These are phyloP conservation scores for Singerocomus rubriflavus DNA, from an alignment of 1,284 basidiomycete species.

Conservation along the genomic window DNA sequence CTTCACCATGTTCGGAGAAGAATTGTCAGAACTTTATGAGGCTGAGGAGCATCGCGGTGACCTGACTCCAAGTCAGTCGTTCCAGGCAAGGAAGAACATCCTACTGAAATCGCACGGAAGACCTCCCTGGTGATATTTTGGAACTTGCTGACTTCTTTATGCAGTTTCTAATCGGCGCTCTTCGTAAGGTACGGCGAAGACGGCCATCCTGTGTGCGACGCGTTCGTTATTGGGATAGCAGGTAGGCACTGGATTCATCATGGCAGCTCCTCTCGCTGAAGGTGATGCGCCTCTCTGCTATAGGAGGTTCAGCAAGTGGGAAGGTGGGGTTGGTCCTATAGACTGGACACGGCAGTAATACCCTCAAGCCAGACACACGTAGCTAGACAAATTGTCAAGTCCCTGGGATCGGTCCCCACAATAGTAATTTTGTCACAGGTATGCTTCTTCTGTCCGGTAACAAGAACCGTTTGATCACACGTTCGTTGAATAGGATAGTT, in stretches of 20 bases:
- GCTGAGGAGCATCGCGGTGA: slow-evolving; percentile 18
- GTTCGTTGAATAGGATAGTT: slow-evolving; percentile 69
- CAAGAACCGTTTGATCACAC: background rate
- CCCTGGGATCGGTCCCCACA: slow-evolving; percentile 81
- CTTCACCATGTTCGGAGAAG: slow-evolving; percentile 29
- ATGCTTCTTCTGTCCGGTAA: slow-evolving; percentile 7
- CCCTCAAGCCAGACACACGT: slow-evolving; percentile 71
- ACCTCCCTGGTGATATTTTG: slow-evolving; percentile 63
- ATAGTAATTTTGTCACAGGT: slow-evolving; percentile 88
- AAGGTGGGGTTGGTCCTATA: slow-evolving; percentile 56
- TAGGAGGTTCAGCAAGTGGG: slow-evolving; percentile 89
- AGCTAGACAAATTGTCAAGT: slow-evolving; percentile 81
- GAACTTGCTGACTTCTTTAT: slow-evolving; percentile 5
- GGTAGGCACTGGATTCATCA: slow-evolving; percentile 55
- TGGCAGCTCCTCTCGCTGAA: slow-evolving; percentile 22
- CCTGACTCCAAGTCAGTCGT: slow-evolving; percentile 15
- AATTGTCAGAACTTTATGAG: slow-evolving; percentile 23
- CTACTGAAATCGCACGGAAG: slow-evolving; percentile 81
- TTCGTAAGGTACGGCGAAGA: slow-evolving; percentile 69
- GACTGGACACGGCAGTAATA: slow-evolving; percentile 11
- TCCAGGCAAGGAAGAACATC: slow-evolving; percentile 61
- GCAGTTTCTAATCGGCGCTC: slow-evolving; percentile 11
- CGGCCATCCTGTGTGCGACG: slow-evolving; percentile 64
- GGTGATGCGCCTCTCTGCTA: slow-evolving; percentile 1
- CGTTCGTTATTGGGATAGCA: slow-evolving; percentile 93